These are phyloP conservation scores for Monosporascus sp. DNA, from an alignment of 2,329 filamentous ascomycete species.

Conservation along the genomic window DNA sequence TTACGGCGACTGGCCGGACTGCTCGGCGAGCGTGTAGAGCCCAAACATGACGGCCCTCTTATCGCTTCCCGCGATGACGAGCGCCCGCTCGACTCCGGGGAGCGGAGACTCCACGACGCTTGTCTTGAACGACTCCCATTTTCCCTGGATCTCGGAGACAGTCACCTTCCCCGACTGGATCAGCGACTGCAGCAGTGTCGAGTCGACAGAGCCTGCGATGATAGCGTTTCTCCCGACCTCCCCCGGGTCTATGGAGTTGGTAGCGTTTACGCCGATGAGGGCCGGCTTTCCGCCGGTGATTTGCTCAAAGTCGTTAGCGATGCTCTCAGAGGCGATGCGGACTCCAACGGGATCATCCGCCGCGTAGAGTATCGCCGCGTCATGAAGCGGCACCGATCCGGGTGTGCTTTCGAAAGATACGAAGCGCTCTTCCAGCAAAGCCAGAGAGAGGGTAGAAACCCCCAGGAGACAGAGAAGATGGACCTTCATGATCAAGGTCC, in stretches of 20 bases:
- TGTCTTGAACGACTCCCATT: slow-evolving; percentile 54
- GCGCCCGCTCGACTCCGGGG: slow-evolving; percentile 37
- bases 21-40: slow-evolving; percentile 54
- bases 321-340: slow-evolving; percentile 12
- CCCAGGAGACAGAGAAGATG: background rate
- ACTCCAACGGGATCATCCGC: slow-evolving; percentile 14
- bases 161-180: slow-evolving; percentile 40
- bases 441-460: slow-evolving; percentile 1
- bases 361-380: slow-evolving; percentile 11
- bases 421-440: slow-evolving; percentile 10
- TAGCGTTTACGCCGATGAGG: slow-evolving; percentile 4
- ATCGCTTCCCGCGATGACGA: slow-evolving; percentile 54
- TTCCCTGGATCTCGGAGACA: slow-evolving; percentile 40
- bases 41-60: slow-evolving; percentile 55
- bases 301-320: slow-evolving; percentile 19
- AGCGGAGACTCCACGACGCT: slow-evolving; percentile 39
- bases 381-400: slow-evolving; percentile 7
- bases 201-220: slow-evolving; percentile 46
- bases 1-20: slow-evolving; percentile 54
- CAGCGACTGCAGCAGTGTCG: slow-evolving; percentile 38
- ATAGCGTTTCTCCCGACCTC: slow-evolving; percentile 30
- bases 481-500: background rate
- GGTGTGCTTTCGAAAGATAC: slow-evolving; percentile 8
- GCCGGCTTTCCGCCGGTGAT: slow-evolving; percentile 15
- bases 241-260: slow-evolving; percentile 1